A percentile compares a stretch with the other conserved stretches of the same genome.
Evolutionary conservation across 225 moss, liverwort and hornwort genomes (phyloP).

Genomic region (Anthoceros angustus): DNA sequence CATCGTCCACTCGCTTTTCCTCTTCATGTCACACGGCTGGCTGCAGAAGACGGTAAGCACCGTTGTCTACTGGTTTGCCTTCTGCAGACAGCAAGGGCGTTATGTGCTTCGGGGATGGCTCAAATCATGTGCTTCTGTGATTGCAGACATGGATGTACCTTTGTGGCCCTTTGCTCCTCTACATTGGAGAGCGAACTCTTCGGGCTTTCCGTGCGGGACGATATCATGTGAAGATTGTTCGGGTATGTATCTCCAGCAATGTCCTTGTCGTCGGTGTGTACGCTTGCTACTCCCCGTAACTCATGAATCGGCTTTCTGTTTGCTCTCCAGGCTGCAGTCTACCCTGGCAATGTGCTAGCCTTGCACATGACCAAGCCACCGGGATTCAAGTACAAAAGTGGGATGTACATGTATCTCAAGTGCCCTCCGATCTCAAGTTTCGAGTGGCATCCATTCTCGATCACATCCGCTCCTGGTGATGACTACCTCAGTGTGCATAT

Average conservation of each 20-base stretch:
- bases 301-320: background rate
- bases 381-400: slow-evolving; percentile 83
- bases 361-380: slow-evolving; percentile 78
- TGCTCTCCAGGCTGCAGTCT: slow-evolving; percentile 12
- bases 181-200: slow-evolving; percentile 63
- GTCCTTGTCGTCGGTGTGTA: background rate
- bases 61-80: background rate
- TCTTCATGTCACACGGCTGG: slow-evolving; percentile 55
- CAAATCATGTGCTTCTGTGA: background rate
- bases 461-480: slow-evolving; percentile 86
- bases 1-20: slow-evolving; percentile 47
- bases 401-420: slow-evolving; percentile 94
- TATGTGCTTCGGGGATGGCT: background rate
- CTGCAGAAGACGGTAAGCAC: slow-evolving; percentile 44
- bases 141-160: slow-evolving; percentile 92
- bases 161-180: slow-evolving; percentile 48
- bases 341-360: slow-evolving; percentile 78
- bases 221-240: slow-evolving; percentile 71
- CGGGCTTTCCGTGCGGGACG: slow-evolving; percentile 69
- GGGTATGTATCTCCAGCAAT: slow-evolving; percentile 28
- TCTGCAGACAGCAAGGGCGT: background rate
- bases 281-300: background rate
- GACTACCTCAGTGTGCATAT: slow-evolving; percentile 87
- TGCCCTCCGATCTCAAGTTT: slow-evolving; percentile 86
- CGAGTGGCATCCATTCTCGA: slow-evolving; percentile 98